Conservation (phyloP, 1,284 basidiomycete genomes). For the Psilocybe mexicana region DNA sequence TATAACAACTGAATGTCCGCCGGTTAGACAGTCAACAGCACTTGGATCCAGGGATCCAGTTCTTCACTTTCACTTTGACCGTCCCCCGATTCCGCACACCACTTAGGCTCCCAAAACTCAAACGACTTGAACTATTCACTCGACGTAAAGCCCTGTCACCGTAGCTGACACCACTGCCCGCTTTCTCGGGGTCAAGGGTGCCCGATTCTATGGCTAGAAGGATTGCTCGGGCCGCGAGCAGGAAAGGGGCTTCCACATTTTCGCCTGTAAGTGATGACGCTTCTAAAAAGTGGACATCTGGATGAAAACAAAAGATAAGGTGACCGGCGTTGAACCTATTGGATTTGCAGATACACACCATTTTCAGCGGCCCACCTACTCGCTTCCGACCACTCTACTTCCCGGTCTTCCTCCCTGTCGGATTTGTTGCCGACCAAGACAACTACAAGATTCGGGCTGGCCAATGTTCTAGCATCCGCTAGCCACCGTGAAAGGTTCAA, state of each 20-base stretch:
- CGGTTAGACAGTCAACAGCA: slow-evolving; percentile 47
- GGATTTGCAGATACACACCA: slow-evolving; percentile 46
- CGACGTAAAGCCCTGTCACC: slow-evolving; percentile 90
- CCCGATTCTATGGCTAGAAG: slow-evolving; percentile 94
- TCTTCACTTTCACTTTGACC: slow-evolving; percentile 59
- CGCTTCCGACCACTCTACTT: slow-evolving; percentile 94
- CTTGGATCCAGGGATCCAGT: slow-evolving; percentile 55
- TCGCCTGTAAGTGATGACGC: slow-evolving; percentile 91
- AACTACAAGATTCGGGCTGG: slow-evolving; percentile 84
- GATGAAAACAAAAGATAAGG: slow-evolving; percentile 8
- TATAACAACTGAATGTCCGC: slow-evolving; percentile 22
- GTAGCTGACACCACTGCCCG: slow-evolving; percentile 93
- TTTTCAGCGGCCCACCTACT: slow-evolving; percentile 95
- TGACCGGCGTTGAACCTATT: not conserved
- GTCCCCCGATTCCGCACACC: slow-evolving; percentile 54
- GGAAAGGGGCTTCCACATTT: slow-evolving; percentile 92
- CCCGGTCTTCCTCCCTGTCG: slow-evolving; percentile 90
- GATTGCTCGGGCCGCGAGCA: slow-evolving; percentile 88
- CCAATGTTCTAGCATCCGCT: slow-evolving; percentile 87
- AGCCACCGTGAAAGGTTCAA: slow-evolving; percentile 85
- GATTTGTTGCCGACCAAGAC: slow-evolving; percentile 96
- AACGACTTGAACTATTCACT: slow-evolving; percentile 80
- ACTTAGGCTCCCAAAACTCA: slow-evolving; percentile 79
- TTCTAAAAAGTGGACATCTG: slow-evolving; percentile 92
- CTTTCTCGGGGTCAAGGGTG: slow-evolving; percentile 87